These are phyloP conservation scores for Alternaria burnsii DNA, from an alignment of 2,329 filamentous ascomycete genomes.

Conservation along the genomic window DNA sequence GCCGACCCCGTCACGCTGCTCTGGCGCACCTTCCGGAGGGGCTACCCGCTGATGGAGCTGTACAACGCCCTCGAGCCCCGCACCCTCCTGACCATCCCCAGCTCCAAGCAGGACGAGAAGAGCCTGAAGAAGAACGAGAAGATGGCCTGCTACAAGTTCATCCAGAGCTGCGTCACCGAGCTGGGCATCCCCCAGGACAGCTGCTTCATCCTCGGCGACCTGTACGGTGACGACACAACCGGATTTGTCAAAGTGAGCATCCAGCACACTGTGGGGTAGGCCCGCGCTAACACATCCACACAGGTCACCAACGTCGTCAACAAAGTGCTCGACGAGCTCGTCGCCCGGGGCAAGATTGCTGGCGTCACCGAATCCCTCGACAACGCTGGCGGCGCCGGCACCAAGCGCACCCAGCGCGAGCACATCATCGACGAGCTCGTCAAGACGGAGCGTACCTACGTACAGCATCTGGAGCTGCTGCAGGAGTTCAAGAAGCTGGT, in stretches of 20 bases:
- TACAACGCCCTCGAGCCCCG: conserved; percentile 85
- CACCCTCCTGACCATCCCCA: conserved; percentile 72
- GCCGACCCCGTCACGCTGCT: conserved; percentile 88
- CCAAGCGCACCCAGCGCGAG: conserved; percentile 76
- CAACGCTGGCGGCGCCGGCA: conserved; percentile 54
- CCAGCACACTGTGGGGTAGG: neutral
- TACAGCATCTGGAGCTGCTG: conserved; percentile 93
- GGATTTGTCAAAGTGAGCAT: conserved; percentile 86
- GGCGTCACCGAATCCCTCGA: conserved; percentile 58
- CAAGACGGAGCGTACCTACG: conserved; percentile 95
- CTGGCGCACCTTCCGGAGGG: conserved; percentile 86
- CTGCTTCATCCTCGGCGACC: conserved; percentile 89
- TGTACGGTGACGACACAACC: conserved; percentile 93
- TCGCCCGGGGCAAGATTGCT: conserved; percentile 75
- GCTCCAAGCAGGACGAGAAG: conserved; percentile 66
- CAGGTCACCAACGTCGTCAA: conserved; percentile 92
- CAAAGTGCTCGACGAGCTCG: conserved; percentile 85
- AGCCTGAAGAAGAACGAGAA: conserved; percentile 76
- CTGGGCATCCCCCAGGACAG: conserved; percentile 80
- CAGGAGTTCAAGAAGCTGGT: conserved; percentile 90
- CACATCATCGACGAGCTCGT: conserved; percentile 92
- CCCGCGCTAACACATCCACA: conserved; percentile 6
- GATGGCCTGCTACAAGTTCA: conserved; percentile 88
- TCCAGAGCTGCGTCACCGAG: conserved; percentile 86
- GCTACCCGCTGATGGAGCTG: conserved; percentile 83